These are phyloP conservation scores for Phallus indusiatus DNA, from an alignment of 768 basidiomycete species.

Conservation along the genomic window DNA sequence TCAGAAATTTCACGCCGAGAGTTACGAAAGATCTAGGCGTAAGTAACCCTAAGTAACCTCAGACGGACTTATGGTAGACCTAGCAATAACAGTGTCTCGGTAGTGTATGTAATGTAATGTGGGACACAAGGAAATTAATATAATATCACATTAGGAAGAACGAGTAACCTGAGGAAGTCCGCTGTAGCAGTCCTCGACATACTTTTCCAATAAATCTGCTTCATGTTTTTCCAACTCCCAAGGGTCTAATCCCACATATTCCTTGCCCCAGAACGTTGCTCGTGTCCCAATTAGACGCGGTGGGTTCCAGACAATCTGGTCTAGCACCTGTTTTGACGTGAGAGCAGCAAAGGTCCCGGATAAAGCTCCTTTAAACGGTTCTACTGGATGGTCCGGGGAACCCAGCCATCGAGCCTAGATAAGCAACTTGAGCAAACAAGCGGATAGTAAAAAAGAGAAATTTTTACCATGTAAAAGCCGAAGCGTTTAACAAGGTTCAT, in stretches of 20 bases:
- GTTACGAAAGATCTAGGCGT: too few species aligned
- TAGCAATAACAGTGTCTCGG: too few species aligned
- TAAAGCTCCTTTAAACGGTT: constrained; percentile 54
- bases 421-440: constrained; percentile 8
- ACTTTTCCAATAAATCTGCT: constrained; percentile 47
- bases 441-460: constrained; percentile 40
- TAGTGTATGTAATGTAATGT: too few species aligned
- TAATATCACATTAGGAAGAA: too few species aligned
- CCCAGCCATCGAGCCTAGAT: constrained; percentile 57
- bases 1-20: too few species aligned
- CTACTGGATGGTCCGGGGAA: constrained; percentile 57
- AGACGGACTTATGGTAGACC: too few species aligned
- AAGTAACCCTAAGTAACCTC: too few species aligned
- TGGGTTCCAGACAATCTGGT: constrained; percentile 6
- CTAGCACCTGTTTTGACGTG: constrained; percentile 28
- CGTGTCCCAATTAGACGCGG: constrained; percentile 48
- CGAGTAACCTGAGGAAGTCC: neutral
- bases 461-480: constrained; percentile 36
- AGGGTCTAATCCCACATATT: constrained; percentile 38
- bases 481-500: neutral
- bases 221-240: constrained; percentile 43
- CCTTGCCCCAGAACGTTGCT: constrained; percentile 47
- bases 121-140: too few species aligned
- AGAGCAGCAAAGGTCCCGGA: constrained; percentile 59
- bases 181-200: constrained; percentile 26